phyloP scores from a whole-genome alignment of 1,139 yeast genomes.

The Candida neerlandica region DNA sequence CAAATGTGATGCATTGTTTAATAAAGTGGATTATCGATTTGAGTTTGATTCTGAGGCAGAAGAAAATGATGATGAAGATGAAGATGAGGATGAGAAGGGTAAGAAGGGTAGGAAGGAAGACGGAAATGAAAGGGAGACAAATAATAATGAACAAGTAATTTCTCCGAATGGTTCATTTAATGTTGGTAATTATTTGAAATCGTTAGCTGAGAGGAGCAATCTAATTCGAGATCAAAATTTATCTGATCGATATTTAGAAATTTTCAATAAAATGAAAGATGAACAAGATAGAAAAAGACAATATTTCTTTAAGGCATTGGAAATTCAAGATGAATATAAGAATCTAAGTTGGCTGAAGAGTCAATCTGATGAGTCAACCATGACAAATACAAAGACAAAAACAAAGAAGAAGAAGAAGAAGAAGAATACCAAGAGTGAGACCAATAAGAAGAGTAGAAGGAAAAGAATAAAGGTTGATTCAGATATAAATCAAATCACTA shows the following conservation, averaged over 20 bases:
- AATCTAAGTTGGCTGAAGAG: constrained; percentile 13
- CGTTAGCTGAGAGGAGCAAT: constrained; percentile 7
- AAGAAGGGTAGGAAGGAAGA: no score
- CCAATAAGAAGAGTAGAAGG: neutral
- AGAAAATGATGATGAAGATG: constrained; percentile 10
- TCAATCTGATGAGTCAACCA: neutral
- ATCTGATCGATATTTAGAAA: constrained; percentile 7
- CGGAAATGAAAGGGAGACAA: no score
- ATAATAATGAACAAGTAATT: no score
- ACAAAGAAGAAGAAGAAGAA: neutral
- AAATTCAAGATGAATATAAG: constrained; percentile 9
- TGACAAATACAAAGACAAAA: no score
- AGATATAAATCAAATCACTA: neutral
- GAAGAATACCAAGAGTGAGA: constrained; percentile 1
- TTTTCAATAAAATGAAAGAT: neutral
- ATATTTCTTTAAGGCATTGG: constrained; percentile 12
- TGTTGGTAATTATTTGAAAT: constrained; percentile 20
- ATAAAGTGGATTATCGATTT: constrained; percentile 23
- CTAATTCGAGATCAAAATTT: constrained; percentile 6
- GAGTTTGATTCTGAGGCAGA: constrained; percentile 23
- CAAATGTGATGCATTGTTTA: constrained; percentile 27
- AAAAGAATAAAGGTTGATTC: neutral
- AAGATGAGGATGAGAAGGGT: neutral
- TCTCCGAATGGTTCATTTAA: constrained; percentile 18
- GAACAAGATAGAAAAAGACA: constrained; percentile 1